These are phyloP conservation scores for Mycotypha africana DNA, from an alignment of 371 early-diverging fungal species.

Conservation along the genomic window DNA sequence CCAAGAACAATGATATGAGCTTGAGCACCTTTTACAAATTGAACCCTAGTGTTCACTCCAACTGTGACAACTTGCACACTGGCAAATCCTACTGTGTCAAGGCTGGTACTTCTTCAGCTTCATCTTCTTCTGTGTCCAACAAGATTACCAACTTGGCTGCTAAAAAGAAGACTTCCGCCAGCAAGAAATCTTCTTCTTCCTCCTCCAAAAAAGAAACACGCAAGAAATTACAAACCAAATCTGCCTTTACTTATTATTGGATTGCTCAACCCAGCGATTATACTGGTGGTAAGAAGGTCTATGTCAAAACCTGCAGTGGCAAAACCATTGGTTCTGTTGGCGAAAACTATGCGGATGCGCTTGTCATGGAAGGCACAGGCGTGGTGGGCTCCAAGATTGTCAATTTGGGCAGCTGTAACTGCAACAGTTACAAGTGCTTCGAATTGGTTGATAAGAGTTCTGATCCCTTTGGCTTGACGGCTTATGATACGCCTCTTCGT, in stretches of 20 bases:
- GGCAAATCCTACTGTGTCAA: slow-evolving; percentile 35
- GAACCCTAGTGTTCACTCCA: slow-evolving; percentile 27
- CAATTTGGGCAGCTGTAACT: slow-evolving; percentile 46
- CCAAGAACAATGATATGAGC: slow-evolving; percentile 25
- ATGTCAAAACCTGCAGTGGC: slow-evolving; percentile 42
- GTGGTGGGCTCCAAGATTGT: slow-evolving; percentile 42
- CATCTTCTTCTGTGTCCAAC: neutral
- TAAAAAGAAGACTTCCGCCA: slow-evolving; percentile 5
- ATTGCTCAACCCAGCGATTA: slow-evolving; percentile 36
- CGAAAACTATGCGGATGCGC: slow-evolving; percentile 39
- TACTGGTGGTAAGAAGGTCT: slow-evolving; percentile 23
- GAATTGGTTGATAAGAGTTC: slow-evolving; percentile 29
- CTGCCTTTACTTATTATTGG: slow-evolving; percentile 49
- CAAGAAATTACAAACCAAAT: slow-evolving; percentile 30
- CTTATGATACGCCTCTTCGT: slow-evolving; percentile 38
- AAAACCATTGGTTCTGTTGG: slow-evolving; percentile 36
- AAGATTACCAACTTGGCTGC: slow-evolving; percentile 3
- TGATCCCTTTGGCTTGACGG: slow-evolving; percentile 44
- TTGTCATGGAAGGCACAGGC: slow-evolving; percentile 50
- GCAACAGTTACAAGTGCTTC: slow-evolving; percentile 40
- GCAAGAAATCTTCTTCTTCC: neutral
- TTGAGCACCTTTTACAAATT: slow-evolving; percentile 21
- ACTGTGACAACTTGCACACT: slow-evolving; percentile 24
- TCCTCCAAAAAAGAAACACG: slow-evolving; percentile 15
- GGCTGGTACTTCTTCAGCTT: neutral